These are phyloP conservation scores for Limnanthes douglasii DNA, from an alignment of 345 rosid genomes.

Conservation along the genomic window DNA sequence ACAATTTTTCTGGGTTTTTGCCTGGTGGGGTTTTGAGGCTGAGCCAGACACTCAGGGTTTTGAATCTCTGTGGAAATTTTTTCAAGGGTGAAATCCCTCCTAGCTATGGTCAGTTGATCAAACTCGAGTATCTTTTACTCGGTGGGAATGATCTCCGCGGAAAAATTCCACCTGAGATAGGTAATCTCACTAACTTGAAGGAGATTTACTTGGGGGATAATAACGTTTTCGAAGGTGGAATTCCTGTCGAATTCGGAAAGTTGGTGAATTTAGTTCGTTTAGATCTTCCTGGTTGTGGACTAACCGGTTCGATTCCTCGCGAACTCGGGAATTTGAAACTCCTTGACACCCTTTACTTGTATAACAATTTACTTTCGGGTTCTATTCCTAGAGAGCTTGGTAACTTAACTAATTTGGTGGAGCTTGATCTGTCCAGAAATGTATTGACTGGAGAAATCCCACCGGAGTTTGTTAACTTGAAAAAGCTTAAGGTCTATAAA, in stretches of 20 bases:
- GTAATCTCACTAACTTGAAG: conserved; percentile 36
- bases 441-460: conserved; percentile 47
- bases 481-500: conserved; percentile 28
- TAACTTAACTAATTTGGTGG: conserved; percentile 29
- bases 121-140: conserved; percentile 32
- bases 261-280: conserved; percentile 30
- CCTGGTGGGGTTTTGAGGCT: conserved; percentile 25
- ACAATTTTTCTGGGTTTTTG: conserved; percentile 36
- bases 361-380: conserved; percentile 32
- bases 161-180: conserved; percentile 34
- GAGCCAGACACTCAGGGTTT: conserved; percentile 20
- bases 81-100: conserved; percentile 35
- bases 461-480: conserved; percentile 22
- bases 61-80: conserved; percentile 62
- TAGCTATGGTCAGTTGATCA: conserved; percentile 21
- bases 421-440: conserved; percentile 54
- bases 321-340: conserved; percentile 34
- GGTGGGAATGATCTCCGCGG: conserved; percentile 47
- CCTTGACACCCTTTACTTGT: conserved; percentile 42
- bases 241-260: conserved; percentile 39
- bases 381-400: conserved; percentile 36
- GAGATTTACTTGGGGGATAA: no score
- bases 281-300: conserved; percentile 43
- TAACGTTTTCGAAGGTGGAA: conserved; percentile 40
- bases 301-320: conserved; percentile 33